Base-by-base conservation (phyloP, 805 yeast genomes). In the Kuraishia hungarica region DNA sequence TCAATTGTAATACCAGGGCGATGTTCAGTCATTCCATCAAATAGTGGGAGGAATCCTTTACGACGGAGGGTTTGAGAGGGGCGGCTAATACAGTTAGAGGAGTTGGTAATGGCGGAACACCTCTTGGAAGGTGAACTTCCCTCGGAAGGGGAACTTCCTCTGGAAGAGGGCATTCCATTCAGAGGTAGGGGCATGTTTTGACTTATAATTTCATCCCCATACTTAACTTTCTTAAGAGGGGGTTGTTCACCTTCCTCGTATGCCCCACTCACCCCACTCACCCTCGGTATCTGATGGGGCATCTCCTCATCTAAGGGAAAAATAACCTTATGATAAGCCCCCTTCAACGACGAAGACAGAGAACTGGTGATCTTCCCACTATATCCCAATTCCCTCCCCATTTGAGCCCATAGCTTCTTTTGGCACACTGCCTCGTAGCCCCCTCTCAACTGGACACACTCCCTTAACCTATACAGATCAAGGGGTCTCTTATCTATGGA, bases 351-450 rank as follows among this genome's bases (percentile, higher is more conserved):
- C 17, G 90, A 79, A 15, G 89, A 83, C 50, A 87, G 67, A 13
- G 90, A 84, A 35, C 88, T 83, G 80, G 85, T 83, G 53, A 84
- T 82, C 60, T 82, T 78, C 1, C 89, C 90, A 35, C 82, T 78
- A 64, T 84, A 87, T 0, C 96, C 96, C 52, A 89, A 70, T 61
- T 88, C 96, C 54, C 91, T 74, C 15, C 93, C 93, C 10, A 89
- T 79, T 63, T 87, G 90, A 1, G 90, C 90, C 97, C 96, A 89
- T 51, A 81, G 72, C 62, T 87, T 86, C 55, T 78, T 78, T 55
- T 76, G 67, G 51, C 86, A 79, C n/a, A 89, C 91, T 11, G 69
- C 74, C 11, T 75, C 73, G 64, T 75, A 83, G 0, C 96, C 96
- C 20, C 94, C 94, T 57, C 86, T 72, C 19, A 79, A 64, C 20